Conservation (phyloP, 192 early-diverging fungal species). For the Rhizoclosmatium sp. region DNA sequence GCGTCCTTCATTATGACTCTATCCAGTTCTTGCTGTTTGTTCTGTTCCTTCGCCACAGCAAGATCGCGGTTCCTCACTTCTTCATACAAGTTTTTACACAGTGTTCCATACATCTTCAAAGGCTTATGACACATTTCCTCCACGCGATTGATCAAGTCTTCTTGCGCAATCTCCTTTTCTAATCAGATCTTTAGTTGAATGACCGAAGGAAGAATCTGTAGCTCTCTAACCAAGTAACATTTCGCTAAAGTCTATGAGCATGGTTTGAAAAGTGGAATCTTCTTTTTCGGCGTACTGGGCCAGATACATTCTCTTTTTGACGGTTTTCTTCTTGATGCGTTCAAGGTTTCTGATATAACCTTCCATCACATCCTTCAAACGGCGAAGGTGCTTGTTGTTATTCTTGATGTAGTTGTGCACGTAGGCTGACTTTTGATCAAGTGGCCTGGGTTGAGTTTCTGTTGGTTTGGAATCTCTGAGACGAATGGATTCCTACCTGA, state of each 20-base stretch:
- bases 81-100: constrained; percentile 37
- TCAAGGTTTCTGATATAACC: constrained; percentile 33
- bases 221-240: constrained; percentile 5
- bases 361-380: background rate
- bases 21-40: constrained; percentile 43
- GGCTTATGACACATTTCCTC: constrained; percentile 44
- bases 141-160: constrained; percentile 36
- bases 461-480: no score
- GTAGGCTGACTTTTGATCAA: background rate
- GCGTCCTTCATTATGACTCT: constrained; percentile 44
- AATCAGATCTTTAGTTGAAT: constrained; percentile 17
- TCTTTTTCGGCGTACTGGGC: constrained; percentile 46
- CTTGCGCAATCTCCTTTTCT: constrained; percentile 41
- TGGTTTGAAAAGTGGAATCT: constrained; percentile 22
- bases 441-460: background rate
- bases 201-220: background rate
- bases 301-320: constrained; percentile 46
- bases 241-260: constrained; percentile 18
- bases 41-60: constrained; percentile 44
- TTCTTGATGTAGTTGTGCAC: constrained; percentile 21
- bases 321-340: constrained; percentile 38
- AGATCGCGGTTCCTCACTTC: constrained; percentile 33
- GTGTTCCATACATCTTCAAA: constrained; percentile 40
- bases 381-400: constrained; percentile 1
- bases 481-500: no score